phyloP scores from a whole-genome alignment of 108 stramenopile genomes.

The Pseudonitzschia multistriata region DNA sequence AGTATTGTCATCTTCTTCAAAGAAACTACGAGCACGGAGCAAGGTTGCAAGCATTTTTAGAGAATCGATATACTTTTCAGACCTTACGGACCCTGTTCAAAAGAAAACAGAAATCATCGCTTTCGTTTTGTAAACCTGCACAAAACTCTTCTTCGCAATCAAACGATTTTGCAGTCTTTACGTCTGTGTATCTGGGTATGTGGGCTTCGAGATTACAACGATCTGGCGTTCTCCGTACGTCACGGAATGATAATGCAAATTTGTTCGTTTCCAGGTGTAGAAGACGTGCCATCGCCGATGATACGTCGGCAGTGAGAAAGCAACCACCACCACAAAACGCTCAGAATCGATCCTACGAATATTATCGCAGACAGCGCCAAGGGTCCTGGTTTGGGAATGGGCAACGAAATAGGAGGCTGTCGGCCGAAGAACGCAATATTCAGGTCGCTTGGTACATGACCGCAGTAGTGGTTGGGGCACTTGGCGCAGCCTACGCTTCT shows the following conservation, averaged over 20 bases:
- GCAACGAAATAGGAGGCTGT: constrained; percentile 8
- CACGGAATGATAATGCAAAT: background rate
- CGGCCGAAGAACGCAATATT: constrained; percentile 56
- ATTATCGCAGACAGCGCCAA: constrained; percentile 51
- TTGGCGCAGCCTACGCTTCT: constrained; percentile 93
- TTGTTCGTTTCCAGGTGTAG: background rate
- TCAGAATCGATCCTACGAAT: constrained; percentile 55
- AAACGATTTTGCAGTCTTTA: no score
- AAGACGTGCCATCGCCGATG: background rate
- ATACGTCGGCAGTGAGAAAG: background rate
- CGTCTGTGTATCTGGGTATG: no score
- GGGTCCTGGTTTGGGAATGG: constrained; percentile 5
- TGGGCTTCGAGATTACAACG: background rate
- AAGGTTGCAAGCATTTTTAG: no score
- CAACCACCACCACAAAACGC: constrained; percentile 10
- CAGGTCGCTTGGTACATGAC: constrained; percentile 76
- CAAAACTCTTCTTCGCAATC: no score
- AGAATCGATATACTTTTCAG: no score
- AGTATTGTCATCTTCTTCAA: no score
- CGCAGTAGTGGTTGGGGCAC: constrained; percentile 74
- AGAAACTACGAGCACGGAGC: no score
- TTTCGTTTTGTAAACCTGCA: no score
- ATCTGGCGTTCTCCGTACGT: background rate
- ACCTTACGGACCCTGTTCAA: no score
- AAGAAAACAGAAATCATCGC: no score